Percentiles rank a stretch among this genome's conserved stretches.
phyloP scores from a whole-genome alignment of 768 basidiomycete species.

The Tulasnella sp. region DNA sequence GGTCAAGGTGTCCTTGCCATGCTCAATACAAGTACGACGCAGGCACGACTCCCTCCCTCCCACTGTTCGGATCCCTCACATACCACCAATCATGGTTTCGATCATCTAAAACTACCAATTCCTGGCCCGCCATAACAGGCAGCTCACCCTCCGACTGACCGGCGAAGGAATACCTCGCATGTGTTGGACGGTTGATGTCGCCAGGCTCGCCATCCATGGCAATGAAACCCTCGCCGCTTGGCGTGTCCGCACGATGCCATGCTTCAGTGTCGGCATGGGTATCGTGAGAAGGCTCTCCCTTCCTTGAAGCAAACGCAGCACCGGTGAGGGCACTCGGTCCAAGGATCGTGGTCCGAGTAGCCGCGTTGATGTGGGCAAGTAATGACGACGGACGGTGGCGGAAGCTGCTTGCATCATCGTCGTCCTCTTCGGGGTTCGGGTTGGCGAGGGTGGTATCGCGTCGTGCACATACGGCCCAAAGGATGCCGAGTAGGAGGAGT shows the following conservation, averaged over 20 bases:
- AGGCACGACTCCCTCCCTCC: constrained; percentile 81
- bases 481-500: constrained; percentile 67
- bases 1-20: neutral
- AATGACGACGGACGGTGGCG: constrained; percentile 77
- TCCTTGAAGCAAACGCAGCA: constrained; percentile 19
- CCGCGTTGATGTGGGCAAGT: constrained; percentile 82
- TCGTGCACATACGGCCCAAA: constrained; percentile 80
- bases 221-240: constrained; percentile 34
- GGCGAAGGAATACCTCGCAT: constrained; percentile 74
- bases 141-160: constrained; percentile 69
- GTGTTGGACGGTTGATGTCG: constrained; percentile 51
- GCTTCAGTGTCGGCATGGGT: constrained; percentile 55
- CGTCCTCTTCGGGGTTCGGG: constrained; percentile 44
- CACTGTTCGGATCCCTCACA: constrained; percentile 64
- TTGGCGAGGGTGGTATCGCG: constrained; percentile 54
- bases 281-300: constrained; percentile 27
- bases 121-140: constrained; percentile 50
- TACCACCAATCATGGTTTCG: constrained; percentile 92
- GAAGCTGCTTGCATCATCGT: constrained; percentile 56
- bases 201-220: constrained; percentile 37
- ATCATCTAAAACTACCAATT: constrained; percentile 69
- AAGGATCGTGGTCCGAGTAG: constrained; percentile 71
- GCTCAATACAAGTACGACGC: constrained; percentile 84
- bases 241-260: constrained; percentile 69
- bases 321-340: constrained; percentile 33